phyloP scores from a whole-genome alignment of 164 flowering plant species.

The Paratinospora sagittata region DNA sequence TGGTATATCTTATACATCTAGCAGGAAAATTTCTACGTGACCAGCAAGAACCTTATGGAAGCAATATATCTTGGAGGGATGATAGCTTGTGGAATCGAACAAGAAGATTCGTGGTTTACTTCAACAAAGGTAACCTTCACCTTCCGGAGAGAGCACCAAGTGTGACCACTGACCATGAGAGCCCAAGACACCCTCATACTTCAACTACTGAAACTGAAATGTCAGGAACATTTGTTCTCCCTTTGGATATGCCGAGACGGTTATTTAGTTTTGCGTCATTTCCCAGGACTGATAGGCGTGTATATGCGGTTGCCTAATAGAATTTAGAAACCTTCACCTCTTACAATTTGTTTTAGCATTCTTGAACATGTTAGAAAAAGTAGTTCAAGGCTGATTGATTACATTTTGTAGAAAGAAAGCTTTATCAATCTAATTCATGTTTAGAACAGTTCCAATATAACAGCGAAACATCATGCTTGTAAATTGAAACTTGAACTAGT shows the following conservation, averaged over 20 bases:
- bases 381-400: background rate
- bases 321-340: background rate
- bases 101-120: background rate
- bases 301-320: background rate
- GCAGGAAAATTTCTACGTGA: background rate
- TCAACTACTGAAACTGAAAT: constrained; percentile 3
- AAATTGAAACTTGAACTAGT: no score
- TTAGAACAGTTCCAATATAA: no score
- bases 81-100: constrained; percentile 8
- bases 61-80: background rate
- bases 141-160: background rate
- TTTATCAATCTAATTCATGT: background rate
- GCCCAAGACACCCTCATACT: constrained; percentile 2
- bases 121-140: background rate
- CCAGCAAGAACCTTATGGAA: no score
- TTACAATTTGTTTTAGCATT: background rate
- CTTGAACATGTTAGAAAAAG: background rate
- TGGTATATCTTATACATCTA: constrained; percentile 15
- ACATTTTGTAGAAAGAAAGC: background rate
- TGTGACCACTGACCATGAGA: background rate
- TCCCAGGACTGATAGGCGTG: constrained; percentile 1
- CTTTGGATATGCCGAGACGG: background rate
- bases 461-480: no score
- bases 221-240: background rate
- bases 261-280: constrained; percentile 1